Percentiles rank a stretch among this genome's conserved stretches.
These are phyloP conservation scores for Vicia sativa DNA, from an alignment of 306 rosid genomes.

Conservation along the genomic window DNA sequence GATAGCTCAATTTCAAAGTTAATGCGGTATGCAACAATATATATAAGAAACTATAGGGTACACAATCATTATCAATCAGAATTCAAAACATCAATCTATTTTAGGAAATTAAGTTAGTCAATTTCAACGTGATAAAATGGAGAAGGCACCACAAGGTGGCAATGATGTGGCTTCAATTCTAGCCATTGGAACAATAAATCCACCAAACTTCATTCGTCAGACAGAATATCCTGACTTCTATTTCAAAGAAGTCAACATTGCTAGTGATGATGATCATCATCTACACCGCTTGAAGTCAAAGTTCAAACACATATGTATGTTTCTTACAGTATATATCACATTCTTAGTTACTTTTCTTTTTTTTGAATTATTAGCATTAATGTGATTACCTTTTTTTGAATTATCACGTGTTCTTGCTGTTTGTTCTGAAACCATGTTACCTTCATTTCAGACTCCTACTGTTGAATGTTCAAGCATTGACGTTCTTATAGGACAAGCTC, in stretches of 20 bases:
- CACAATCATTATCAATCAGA: too few species aligned
- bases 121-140: too few species aligned
- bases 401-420: constrained; percentile 28
- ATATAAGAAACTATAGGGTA: too few species aligned
- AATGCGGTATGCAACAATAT: too few species aligned
- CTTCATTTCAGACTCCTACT: background rate
- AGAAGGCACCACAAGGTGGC: too few species aligned
- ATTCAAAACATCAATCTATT: too few species aligned
- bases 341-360: background rate
- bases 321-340: background rate
- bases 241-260: too few species aligned
- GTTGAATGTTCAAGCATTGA: background rate
- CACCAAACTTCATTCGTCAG: constrained; percentile 4
- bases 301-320: constrained; percentile 29
- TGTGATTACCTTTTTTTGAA: background rate
- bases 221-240: too few species aligned
- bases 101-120: too few species aligned
- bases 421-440: background rate
- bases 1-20: constrained; percentile 63
- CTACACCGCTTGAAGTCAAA: constrained; percentile 16
- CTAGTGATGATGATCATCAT: too few species aligned
- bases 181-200: constrained; percentile 36
- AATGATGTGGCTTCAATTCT: too few species aligned
- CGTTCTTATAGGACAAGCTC: background rate
- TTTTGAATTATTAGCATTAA: too few species aligned